Evolutionary conservation across 192 early-diverging fungal species (phyloP).

Genomic region (Coemansia sp.): DNA sequence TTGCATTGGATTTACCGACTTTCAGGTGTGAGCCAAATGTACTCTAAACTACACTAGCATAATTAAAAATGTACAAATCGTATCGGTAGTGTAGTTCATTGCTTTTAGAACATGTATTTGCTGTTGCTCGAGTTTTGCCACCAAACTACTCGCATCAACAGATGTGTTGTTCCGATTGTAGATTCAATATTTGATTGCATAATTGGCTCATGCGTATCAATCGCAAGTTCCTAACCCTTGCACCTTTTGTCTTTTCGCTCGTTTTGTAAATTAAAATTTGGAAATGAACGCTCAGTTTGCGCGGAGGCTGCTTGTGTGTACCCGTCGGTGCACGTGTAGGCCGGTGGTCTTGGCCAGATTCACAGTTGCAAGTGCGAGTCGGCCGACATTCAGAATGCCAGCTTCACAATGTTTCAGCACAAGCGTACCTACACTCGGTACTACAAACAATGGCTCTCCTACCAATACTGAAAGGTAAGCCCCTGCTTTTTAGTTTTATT

Average conservation of each 20-base stretch:
- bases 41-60: too few species aligned
- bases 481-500: not conserved
- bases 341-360: not conserved
- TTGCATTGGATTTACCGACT: conserved; percentile 31
- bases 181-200: too few species aligned
- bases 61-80: too few species aligned
- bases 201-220: too few species aligned
- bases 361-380: not conserved
- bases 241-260: too few species aligned
- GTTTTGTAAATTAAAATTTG: not conserved
- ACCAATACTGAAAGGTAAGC: not conserved
- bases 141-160: too few species aligned
- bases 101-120: too few species aligned
- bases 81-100: too few species aligned
- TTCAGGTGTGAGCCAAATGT: not conserved
- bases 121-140: too few species aligned
- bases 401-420: not conserved
- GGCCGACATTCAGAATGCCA: not conserved
- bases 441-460: not conserved
- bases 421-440: not conserved
- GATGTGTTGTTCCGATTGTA: too few species aligned
- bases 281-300: not conserved
- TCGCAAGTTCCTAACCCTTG: too few species aligned
- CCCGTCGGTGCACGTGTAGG: not conserved
- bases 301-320: not conserved